Evolutionary conservation across 345 rosid genomes (phyloP).

Genomic region (Camelina neglecta): DNA sequence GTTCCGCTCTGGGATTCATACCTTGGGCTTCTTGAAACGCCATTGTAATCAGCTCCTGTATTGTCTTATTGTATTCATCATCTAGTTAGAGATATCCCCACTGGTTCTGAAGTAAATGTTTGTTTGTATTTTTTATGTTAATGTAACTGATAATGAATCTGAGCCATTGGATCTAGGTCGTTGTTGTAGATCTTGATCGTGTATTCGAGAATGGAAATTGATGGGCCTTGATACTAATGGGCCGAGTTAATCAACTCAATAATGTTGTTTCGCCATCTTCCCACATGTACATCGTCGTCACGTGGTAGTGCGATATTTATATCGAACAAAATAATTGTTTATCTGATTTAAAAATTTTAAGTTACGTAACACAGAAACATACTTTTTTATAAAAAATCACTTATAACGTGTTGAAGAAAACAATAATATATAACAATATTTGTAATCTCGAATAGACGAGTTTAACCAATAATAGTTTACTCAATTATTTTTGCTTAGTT

Average conservation of each 20-base stretch:
- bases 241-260: neutral
- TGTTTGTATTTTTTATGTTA: slow-evolving; percentile 11
- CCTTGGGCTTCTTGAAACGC: slow-evolving; percentile 37
- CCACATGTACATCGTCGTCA: neutral
- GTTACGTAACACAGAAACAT: neutral
- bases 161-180: neutral
- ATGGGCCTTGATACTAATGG: slow-evolving; percentile 9
- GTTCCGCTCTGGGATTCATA: slow-evolving; percentile 51
- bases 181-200: neutral
- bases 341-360: neutral
- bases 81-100: slow-evolving; percentile 21
- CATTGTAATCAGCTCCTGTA: neutral
- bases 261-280: neutral
- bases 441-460: neutral
- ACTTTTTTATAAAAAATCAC: neutral
- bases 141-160: slow-evolving; percentile 8
- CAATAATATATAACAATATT: neutral
- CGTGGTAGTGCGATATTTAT: neutral
- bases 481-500: neutral
- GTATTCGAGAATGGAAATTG: neutral
- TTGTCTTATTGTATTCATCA: slow-evolving; percentile 12
- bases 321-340: neutral
- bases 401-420: slow-evolving; percentile 1
- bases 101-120: neutral
- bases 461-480: neutral